Conservation (phyloP, 2,329 filamentous ascomycete species). For the Botrytis squamosa region DNA sequence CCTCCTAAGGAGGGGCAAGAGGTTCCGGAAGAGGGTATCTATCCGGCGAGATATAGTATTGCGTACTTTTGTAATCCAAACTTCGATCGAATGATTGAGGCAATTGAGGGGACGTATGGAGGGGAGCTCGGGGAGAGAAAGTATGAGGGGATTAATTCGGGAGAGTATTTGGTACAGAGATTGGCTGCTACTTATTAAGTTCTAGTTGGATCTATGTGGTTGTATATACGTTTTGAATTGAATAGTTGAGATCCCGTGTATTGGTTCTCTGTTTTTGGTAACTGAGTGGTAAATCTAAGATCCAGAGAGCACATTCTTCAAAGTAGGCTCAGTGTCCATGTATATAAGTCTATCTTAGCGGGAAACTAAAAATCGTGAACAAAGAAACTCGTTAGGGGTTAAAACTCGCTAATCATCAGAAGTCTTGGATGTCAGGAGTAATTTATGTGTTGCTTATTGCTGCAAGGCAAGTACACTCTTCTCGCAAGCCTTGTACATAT, state of each 20-base stretch:
- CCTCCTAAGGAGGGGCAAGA: constrained; percentile 45
- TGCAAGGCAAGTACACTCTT: neutral
- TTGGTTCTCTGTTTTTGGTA: neutral
- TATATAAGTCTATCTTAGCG: neutral
- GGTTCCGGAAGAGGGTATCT: constrained; percentile 44
- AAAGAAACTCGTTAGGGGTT: neutral
- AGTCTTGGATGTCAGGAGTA: too few relatives aligned
- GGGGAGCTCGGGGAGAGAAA: constrained; percentile 66
- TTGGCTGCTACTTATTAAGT: constrained; percentile 68
- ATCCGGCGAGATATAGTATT: constrained; percentile 81
- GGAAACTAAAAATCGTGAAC: neutral
- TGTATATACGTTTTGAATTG: too few relatives aligned
- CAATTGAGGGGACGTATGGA: constrained; percentile 61
- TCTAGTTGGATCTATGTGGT: neutral
- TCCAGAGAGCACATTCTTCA: neutral
- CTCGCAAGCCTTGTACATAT: neutral
- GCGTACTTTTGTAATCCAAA: constrained; percentile 79
- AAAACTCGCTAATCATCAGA: neutral
- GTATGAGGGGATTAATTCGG: constrained; percentile 74
- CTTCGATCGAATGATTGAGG: constrained; percentile 60
- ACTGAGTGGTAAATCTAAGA: neutral
- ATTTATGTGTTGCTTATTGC: neutral
- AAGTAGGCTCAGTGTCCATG: neutral
- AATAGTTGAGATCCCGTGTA: neutral
- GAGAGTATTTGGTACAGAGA: constrained; percentile 77